Evolutionary conservation across 129 eudicot genomes (phyloP).

Genomic region (Flaveria bidentis): DNA sequence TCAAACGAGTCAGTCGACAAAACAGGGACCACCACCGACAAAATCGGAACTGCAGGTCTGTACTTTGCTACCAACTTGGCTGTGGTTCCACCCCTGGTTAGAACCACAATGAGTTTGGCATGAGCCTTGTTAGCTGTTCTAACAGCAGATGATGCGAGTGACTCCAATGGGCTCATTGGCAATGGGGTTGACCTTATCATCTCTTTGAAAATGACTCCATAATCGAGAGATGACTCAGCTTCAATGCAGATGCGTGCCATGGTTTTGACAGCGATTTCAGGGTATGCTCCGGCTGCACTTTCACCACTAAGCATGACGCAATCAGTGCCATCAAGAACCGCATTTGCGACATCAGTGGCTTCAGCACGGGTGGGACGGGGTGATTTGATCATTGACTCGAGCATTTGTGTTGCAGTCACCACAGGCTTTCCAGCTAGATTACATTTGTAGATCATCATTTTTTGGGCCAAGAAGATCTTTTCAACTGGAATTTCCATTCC

Average conservation of each 20-base stretch:
- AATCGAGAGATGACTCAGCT: conserved; percentile 79
- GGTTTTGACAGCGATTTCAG: conserved; percentile 72
- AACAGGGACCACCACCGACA: conserved; percentile 81
- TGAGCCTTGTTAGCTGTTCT: conserved; percentile 72
- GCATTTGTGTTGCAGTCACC: conserved; percentile 87
- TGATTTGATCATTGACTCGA: conserved; percentile 85
- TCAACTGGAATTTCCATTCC: conserved; percentile 93
- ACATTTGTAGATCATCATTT: conserved; percentile 91
- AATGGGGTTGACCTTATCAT: conserved; percentile 70
- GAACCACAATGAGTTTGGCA: conserved; percentile 72
- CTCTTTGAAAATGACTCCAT: conserved; percentile 64
- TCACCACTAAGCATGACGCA: conserved; percentile 89
- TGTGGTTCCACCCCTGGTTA: conserved; percentile 77
- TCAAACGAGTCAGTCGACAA: conserved; percentile 73
- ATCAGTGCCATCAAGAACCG: conserved; percentile 86
- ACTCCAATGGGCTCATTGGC: conserved; percentile 84
- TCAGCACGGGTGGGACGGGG: conserved; percentile 85
- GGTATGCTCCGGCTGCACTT: conserved; percentile 85
- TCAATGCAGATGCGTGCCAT: conserved; percentile 86
- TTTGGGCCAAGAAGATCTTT: conserved; percentile 80
- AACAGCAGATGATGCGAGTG: conserved; percentile 84
- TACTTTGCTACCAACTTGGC: conserved; percentile 84
- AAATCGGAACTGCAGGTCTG: conserved; percentile 77
- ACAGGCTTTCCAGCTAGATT: conserved; percentile 78
- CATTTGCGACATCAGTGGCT: conserved; percentile 83